These are phyloP conservation scores for Helianthus tuberosus DNA, from an alignment of 129 eudicot genomes.

Conservation along the genomic window DNA sequence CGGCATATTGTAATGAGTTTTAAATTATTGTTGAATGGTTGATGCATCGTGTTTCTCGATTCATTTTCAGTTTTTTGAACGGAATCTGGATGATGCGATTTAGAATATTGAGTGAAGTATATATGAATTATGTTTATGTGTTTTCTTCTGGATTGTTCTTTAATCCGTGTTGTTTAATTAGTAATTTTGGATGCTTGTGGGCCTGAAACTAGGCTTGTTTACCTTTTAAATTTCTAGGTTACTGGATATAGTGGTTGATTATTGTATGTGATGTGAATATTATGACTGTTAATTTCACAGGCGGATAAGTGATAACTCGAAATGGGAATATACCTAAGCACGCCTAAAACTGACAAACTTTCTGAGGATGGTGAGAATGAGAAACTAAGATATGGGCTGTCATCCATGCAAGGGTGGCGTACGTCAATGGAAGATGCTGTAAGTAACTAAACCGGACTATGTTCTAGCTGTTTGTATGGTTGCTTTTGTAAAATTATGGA, in stretches of 20 bases:
- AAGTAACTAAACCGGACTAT: constrained; percentile 33
- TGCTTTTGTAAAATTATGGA: not conserved
- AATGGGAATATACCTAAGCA: constrained; percentile 83
- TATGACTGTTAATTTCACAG: constrained; percentile 11
- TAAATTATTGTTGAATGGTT: not conserved
- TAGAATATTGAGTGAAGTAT: not conserved
- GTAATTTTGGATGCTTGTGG: not conserved
- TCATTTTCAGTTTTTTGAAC: not conserved
- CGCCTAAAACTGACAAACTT: constrained; percentile 70
- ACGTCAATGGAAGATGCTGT: constrained; percentile 97
- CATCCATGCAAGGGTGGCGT: constrained; percentile 98
- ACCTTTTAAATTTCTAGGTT: not conserved
- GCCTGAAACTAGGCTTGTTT: not conserved
- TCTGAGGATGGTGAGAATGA: constrained; percentile 87
- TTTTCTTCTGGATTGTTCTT: not conserved
- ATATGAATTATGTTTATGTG: not conserved
- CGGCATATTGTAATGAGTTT: constrained; percentile 1
- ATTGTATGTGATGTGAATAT: constrained; percentile 12
- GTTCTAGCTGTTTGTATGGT: not conserved
- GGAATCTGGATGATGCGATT: not conserved
- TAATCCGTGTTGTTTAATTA: too few relatives aligned
- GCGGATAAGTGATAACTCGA: constrained; percentile 26
- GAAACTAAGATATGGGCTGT: constrained; percentile 68
- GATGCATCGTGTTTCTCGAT: constrained; percentile 13
- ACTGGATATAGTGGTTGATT: constrained; percentile 3